Evolutionary conservation across 179 eudicot species (phyloP), one percentile per base, ranked within the genome.

Genomic region (Heliamphora pulchella): DNA sequence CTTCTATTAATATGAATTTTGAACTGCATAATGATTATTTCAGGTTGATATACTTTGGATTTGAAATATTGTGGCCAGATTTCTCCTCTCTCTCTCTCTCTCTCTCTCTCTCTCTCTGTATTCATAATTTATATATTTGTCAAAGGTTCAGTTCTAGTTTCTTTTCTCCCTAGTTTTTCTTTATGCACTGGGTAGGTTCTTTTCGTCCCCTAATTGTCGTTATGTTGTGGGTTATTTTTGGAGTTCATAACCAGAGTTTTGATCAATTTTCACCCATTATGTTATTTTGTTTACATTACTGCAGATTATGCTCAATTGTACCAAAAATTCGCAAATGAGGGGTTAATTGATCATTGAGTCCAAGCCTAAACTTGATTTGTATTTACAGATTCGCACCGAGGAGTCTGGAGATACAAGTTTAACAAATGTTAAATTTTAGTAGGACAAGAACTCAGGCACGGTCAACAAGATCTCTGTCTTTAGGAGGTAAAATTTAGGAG

Each of bases 401-500:
- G 64, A 66, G 57, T 22, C 54, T 46, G 64, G 75, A 79, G 39
- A 78, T 81, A 73, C 76, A 51, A 79, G 31, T 31, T 31, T 31
- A 31, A 31, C 81, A 75, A 83, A 92, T 91, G 97, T 84, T 89
- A 66, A 87, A 81, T 81, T 81, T 87, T 70, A 80, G 70, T 80
- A 84, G 89, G 89, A 76, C 91, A 74, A 88, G 94, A 84, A 84
- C 79, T 82, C 98, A 89, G 79, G 78, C 91, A 59, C 89, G 97
- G 80, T 80, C 90, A 77, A 83, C 80, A 54, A 87, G 92, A 88
- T 82, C 96, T 71, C 74, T 87, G 86, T 87, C 93, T 74, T 71
- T 93, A 78, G 91, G 89, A 84, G 94, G 97, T 90, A 64, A 31
- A 31, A 31, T 31, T 31, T 31, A 31, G 31, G 31, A 31, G 31